phyloP scores from a whole-genome alignment of 31 red algal genomes.

The Odonthalia washingtoniensis region DNA sequence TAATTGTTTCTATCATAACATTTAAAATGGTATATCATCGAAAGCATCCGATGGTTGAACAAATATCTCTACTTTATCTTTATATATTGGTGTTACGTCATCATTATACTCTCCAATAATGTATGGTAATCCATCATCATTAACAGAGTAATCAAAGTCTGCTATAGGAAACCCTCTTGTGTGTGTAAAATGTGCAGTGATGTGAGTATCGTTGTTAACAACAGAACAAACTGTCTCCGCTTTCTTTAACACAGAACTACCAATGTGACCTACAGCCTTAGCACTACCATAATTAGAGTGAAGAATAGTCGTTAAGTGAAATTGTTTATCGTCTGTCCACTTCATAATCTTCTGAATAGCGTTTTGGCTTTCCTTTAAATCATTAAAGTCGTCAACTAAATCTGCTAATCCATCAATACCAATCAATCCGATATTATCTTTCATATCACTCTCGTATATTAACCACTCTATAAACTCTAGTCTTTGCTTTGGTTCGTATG shows the following conservation, averaged over 20 bases:
- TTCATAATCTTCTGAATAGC: neutral
- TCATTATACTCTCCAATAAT: neutral
- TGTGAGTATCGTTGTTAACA: neutral
- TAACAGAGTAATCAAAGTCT: neutral
- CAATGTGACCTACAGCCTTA: neutral
- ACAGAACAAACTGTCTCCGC: neutral
- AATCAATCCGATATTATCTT: neutral
- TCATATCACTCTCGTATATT: neutral
- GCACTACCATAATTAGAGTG: neutral
- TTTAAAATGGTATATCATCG: slow-evolving; percentile 2
- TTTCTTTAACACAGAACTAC: neutral
- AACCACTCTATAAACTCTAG: neutral
- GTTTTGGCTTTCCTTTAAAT: neutral
- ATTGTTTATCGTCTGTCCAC: neutral
- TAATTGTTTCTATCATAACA: too few species aligned
- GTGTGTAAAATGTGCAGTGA: neutral
- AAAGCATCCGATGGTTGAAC: neutral
- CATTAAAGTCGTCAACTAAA: neutral
- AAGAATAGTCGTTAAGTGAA: neutral
- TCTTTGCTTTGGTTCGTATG: neutral
- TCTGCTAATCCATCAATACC: neutral
- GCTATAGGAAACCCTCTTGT: neutral
- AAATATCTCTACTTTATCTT: too few species aligned
- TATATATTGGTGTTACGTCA: too few species aligned
- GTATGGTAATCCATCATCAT: slow-evolving; percentile 1